Evolutionary conservation across 257 asterid species (phyloP).

Genomic region (Cordia subcordata): DNA sequence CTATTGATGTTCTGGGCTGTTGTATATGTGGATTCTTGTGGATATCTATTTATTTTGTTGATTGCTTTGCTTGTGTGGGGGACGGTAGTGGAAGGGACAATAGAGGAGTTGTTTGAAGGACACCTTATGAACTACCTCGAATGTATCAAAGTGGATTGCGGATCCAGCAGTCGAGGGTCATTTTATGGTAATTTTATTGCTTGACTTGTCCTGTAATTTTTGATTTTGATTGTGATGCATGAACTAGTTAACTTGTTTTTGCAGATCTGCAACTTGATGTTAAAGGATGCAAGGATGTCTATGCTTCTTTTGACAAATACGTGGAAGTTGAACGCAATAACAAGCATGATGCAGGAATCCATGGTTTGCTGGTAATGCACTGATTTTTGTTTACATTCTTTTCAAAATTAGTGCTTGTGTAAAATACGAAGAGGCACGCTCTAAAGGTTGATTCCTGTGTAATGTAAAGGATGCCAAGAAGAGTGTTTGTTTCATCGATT

Average conservation of each 20-base stretch:
- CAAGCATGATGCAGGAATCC: conserved; percentile 89
- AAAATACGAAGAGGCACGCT: not conserved
- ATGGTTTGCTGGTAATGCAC: conserved; percentile 84
- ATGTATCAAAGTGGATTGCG: conserved; percentile 90
- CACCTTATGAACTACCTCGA: conserved; percentile 94
- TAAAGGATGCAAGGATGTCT: conserved; percentile 91
- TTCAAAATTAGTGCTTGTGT: not conserved
- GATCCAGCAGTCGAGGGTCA: conserved; percentile 92
- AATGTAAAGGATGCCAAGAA: conserved; percentile 90
- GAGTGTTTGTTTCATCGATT: conserved; percentile 92
- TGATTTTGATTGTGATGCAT: conserved; percentile 3
- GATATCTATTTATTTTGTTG: not conserved
- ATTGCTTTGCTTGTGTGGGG: conserved; percentile 58
- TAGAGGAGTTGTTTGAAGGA: conserved; percentile 96
- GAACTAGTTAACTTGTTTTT: conserved; percentile 14
- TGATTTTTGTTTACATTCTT: not conserved
- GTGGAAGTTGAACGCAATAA: conserved; percentile 98
- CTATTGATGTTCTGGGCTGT: not conserved
- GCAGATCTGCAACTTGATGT: conserved; percentile 98
- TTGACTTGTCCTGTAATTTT: conserved; percentile 10
- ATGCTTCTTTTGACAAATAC: conserved; percentile 95
- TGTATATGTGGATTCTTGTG: conserved; percentile 9
- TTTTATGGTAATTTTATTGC: conserved; percentile 66
- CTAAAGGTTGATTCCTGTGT: not conserved
- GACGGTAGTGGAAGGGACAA: conserved; percentile 98